Evolutionary conservation across 1,284 basidiomycete species (phyloP).

Genomic region (Pyrrhoderma noxium): DNA sequence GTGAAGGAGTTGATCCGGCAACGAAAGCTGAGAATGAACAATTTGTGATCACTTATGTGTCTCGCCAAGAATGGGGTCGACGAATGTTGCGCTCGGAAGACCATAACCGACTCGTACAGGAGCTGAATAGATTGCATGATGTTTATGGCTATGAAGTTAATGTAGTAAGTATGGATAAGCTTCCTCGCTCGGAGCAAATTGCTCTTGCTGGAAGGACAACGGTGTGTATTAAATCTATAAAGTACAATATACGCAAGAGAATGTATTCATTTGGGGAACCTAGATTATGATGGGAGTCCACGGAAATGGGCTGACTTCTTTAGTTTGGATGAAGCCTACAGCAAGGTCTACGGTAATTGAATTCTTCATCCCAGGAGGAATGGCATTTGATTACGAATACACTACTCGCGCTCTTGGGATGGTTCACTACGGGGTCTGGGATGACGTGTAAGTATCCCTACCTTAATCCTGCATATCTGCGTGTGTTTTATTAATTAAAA

Average conservation of each 20-base stretch:
- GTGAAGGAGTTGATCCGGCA: constrained; percentile 26
- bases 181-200: constrained; percentile 73
- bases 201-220: constrained; percentile 72
- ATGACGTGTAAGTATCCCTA: constrained; percentile 33
- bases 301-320: constrained; percentile 76
- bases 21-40: constrained; percentile 15
- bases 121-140: constrained; percentile 58
- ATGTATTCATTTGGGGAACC: background rate
- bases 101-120: constrained; percentile 58
- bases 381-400: constrained; percentile 81
- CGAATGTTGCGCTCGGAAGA: constrained; percentile 59
- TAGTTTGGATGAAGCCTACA: constrained; percentile 80
- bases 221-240: constrained; percentile 35
- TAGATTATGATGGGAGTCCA: constrained; percentile 86
- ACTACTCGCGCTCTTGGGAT: constrained; percentile 76
- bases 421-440: constrained; percentile 83
- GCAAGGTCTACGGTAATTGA: constrained; percentile 79
- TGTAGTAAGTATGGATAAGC: constrained; percentile 74
- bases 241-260: background rate
- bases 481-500: background rate
- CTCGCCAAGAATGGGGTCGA: constrained; percentile 77
- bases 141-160: constrained; percentile 78
- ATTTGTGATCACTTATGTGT: constrained; percentile 82
- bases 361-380: constrained; percentile 80
- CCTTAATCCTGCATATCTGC: background rate